Conservation (phyloP, 257 asterid genomes). For the Capsicum pubescens region DNA sequence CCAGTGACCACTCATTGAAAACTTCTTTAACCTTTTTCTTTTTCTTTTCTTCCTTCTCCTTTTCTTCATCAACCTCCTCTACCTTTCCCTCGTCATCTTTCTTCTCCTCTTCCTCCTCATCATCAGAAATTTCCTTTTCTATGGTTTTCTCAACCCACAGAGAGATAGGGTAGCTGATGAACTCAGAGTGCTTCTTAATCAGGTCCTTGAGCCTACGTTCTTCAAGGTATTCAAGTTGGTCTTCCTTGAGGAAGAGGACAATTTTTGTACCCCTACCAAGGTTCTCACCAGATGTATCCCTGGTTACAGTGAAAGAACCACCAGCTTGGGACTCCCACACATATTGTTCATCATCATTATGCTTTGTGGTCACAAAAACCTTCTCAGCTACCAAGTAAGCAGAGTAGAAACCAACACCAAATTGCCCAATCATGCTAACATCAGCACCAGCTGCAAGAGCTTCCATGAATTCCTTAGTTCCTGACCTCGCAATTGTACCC, state of each 20-base stretch:
- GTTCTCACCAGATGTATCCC: conserved; percentile 55
- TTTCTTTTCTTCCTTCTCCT: conserved; percentile 56
- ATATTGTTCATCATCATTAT: conserved; percentile 67
- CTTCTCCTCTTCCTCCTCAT: conserved; percentile 63
- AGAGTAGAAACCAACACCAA: conserved; percentile 70
- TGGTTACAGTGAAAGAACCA: conserved; percentile 61
- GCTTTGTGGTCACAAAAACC: conserved; percentile 60
- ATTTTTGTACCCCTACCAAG: conserved; percentile 71
- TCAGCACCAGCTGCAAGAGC: conserved; percentile 72
- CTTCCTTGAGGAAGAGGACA: conserved; percentile 59
- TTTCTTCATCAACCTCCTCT: conserved; percentile 61
- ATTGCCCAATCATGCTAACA: conserved; percentile 71
- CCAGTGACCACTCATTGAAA: conserved; percentile 57
- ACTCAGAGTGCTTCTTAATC: conserved; percentile 64
- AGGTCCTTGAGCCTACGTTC: conserved; percentile 65
- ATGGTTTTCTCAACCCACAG: conserved; percentile 65
- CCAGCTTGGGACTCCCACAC: conserved; percentile 74
- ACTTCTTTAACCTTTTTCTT: conserved; percentile 66
- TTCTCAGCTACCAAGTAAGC: conserved; percentile 65
- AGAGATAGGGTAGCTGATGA: conserved; percentile 63
- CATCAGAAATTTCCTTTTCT: conserved; percentile 65
- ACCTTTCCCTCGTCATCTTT: conserved; percentile 64
- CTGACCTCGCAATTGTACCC: conserved; percentile 69
- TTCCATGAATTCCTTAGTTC: conserved; percentile 72
- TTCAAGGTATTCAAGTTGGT: conserved; percentile 66